These are phyloP conservation scores for Goniomonas avonlea DNA, from an alignment of 78 protist genomes.

Conservation along the genomic window DNA sequence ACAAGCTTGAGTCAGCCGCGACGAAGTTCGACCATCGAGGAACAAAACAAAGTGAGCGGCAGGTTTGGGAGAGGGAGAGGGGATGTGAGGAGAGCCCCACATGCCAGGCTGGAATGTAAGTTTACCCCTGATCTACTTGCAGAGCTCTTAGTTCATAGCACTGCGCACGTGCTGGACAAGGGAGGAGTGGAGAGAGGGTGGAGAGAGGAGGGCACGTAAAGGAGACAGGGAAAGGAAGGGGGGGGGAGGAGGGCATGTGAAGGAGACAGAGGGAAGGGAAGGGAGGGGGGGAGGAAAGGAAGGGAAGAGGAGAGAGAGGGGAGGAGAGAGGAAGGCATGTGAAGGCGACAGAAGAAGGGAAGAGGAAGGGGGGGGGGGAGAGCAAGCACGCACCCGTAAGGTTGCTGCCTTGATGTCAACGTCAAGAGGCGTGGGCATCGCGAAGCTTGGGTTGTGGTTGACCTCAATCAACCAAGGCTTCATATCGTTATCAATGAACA, in stretches of 20 bases:
- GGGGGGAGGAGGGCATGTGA: not conserved
- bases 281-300: not conserved
- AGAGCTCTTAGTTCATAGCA: too few relatives aligned
- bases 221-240: not conserved
- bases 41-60: not conserved
- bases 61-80: not conserved
- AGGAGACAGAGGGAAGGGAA: not conserved
- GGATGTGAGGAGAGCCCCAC: too few relatives aligned
- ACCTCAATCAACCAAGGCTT: not conserved
- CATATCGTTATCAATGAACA: not conserved
- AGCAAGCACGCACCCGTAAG: not conserved
- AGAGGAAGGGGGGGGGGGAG: not conserved
- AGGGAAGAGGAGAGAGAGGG: not conserved
- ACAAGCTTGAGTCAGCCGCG: too few relatives aligned
- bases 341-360: not conserved
- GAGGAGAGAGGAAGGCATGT: too few relatives aligned
- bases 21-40: too few relatives aligned
- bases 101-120: too few relatives aligned
- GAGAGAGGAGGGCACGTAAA: not conserved
- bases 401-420: not conserved
- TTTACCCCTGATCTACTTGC: too few relatives aligned
- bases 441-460: conserved; percentile 15
- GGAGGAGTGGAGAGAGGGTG: too few relatives aligned
- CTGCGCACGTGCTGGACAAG: too few relatives aligned
- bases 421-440: not conserved